phyloP scores from a whole-genome alignment of 78 protist species.

The Mantamonas sphyraenae region DNA sequence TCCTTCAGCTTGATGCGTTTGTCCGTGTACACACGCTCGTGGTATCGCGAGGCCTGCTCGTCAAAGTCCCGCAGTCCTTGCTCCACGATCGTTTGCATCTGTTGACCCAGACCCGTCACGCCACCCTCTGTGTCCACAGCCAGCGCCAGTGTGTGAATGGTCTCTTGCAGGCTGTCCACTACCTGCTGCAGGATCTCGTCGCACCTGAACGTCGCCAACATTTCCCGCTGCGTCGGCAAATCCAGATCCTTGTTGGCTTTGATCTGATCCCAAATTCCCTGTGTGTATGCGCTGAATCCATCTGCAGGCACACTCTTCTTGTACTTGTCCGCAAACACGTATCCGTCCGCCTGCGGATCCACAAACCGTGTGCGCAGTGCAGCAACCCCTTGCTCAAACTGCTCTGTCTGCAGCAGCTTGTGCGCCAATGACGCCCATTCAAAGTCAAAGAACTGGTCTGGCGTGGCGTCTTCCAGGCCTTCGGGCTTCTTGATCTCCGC shows the following conservation, averaged over 20 bases:
- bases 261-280: slow-evolving; percentile 67
- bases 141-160: background rate
- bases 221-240: slow-evolving; percentile 78
- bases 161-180: background rate
- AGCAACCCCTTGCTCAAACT: slow-evolving; percentile 32
- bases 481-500: slow-evolving; percentile 56
- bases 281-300: slow-evolving; percentile 51
- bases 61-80: background rate
- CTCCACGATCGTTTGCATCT: background rate
- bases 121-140: too few relatives aligned
- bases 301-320: slow-evolving; percentile 62
- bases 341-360: slow-evolving; percentile 5
- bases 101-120: too few relatives aligned
- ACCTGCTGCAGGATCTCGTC: slow-evolving; percentile 57
- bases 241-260: slow-evolving; percentile 75
- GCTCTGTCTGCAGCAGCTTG: slow-evolving; percentile 21
- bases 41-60: background rate
- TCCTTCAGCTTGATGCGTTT: background rate
- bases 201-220: slow-evolving; percentile 80
- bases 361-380: slow-evolving; percentile 36
- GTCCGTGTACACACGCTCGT: background rate
- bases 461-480: slow-evolving; percentile 12
- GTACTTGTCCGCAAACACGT: slow-evolving; percentile 38
- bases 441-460: slow-evolving; percentile 63
- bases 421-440: slow-evolving; percentile 68